phyloP scores from a whole-genome alignment of 2,329 filamentous ascomycete species.

The Talaromyces islandicus region DNA sequence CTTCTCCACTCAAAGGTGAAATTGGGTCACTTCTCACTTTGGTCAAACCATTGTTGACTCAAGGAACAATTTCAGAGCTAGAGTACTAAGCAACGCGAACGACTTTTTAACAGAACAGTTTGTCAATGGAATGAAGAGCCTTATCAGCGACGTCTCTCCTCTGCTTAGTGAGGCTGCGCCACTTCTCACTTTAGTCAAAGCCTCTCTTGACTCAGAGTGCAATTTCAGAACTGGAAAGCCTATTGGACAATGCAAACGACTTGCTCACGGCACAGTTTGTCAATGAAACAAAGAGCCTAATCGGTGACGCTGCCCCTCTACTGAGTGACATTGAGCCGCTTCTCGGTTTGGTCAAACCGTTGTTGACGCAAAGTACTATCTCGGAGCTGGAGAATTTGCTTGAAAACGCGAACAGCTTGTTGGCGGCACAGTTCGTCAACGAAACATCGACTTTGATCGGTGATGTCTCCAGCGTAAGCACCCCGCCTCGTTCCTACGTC shows the following conservation, averaged over 20 bases:
- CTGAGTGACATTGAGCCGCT: slow-evolving; percentile 4
- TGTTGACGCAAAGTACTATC: no score
- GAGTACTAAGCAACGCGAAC: slow-evolving; percentile 17
- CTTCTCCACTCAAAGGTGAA: slow-evolving; percentile 6
- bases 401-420: slow-evolving; percentile 22
- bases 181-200: slow-evolving; percentile 3
- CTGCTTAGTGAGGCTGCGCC: slow-evolving; percentile 4
- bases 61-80: slow-evolving; percentile 17
- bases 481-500: background rate
- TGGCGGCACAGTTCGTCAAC: slow-evolving; percentile 26
- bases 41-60: slow-evolving; percentile 15
- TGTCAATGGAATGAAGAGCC: slow-evolving; percentile 18
- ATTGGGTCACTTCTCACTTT: slow-evolving; percentile 1
- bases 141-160: slow-evolving; percentile 14
- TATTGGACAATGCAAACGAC: slow-evolving; percentile 14
- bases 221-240: slow-evolving; percentile 1
- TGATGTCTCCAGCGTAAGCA: slow-evolving; percentile 22
- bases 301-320: slow-evolving; percentile 12
- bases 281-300: slow-evolving; percentile 17
- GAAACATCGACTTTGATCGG: slow-evolving; percentile 18
- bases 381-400: no score
- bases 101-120: slow-evolving; percentile 21
- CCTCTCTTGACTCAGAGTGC: slow-evolving; percentile 4
- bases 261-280: slow-evolving; percentile 21
- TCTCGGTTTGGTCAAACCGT: slow-evolving; percentile 1